Evolutionary conservation across 2,329 filamentous ascomycete genomes (phyloP), one percentile per base, ranked within the genome.

Genomic region (Cordyceps tenuipes): DNA sequence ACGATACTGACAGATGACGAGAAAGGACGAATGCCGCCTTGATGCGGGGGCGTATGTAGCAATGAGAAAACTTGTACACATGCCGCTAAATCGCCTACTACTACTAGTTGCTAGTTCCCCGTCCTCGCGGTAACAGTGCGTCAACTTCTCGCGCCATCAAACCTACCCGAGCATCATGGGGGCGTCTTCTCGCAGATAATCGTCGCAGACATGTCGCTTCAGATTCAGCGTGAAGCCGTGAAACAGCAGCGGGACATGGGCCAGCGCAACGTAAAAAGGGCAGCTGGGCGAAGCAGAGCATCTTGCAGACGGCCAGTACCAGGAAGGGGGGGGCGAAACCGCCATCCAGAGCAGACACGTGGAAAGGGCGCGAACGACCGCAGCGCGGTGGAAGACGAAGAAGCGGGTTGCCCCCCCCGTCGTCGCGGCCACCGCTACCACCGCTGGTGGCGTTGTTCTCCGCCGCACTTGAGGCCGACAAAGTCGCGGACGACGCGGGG

Each of bases 341-440:
- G n/a, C 47, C 8, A 58, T 44, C 23, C 56, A 58, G 3, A 51
- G n/a, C 26, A 58, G 26, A 34, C 56, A 58, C 13, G 46, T 26
- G 23, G n/a, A n/a, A n/a, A n/a, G n/a, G n/a, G n/a, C n/a, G n/a
- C n/a, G n/a, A n/a, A n/a, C n/a, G n/a, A n/a, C n/a, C n/a, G n/a
- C n/a, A n/a, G n/a, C n/a, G n/a, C n/a, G n/a, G 50, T 61, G 60
- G 23, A 61, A 61, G 48, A 59, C 60, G 49, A 59, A 61, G 36
- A 61, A 59, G 23, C 60, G 56, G 17, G n/a, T n/a, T 61, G 60
- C 12, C 46, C n/a, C n/a, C n/a, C n/a, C n/a, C 43, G 21, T 46
- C 5, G 34, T 43, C 26, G 26, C 50, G 6, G 21, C 10, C 60
- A 23, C 39, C 41, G 34, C 50, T 49, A 7, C 3, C 29, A 4